phyloP scores from a whole-genome alignment of 1,284 basidiomycete genomes.

The Ganoderma boninense region DNA sequence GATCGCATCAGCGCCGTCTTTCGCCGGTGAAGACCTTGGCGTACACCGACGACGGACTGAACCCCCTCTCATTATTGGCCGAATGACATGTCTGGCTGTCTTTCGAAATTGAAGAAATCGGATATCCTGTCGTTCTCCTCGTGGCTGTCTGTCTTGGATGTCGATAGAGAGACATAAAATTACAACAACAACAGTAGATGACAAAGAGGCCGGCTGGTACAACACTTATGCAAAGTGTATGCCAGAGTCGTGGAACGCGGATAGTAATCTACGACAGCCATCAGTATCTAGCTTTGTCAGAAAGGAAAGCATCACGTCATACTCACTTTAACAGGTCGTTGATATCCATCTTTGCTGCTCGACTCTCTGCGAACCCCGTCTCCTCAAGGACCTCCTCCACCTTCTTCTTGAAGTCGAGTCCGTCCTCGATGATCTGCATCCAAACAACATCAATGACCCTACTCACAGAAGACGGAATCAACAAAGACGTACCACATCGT shows the following conservation, averaged over 20 bases:
- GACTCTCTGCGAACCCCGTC: constrained; percentile 69
- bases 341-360: constrained; percentile 85
- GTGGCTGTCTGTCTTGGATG: no score
- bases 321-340: constrained; percentile 80
- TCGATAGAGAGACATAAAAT: not conserved
- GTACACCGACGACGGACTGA: not conserved
- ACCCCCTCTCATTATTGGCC: no score
- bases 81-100: no score
- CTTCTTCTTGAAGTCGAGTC: constrained; percentile 73
- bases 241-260: constrained; percentile 85
- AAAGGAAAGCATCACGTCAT: not conserved
- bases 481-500: constrained; percentile 65
- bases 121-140: not conserved
- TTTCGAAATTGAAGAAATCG: not conserved
- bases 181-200: constrained; percentile 1
- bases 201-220: not conserved
- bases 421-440: constrained; percentile 75
- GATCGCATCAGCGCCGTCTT: not conserved
- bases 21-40: not conserved
- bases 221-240: constrained; percentile 78
- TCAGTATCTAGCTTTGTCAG: not conserved
- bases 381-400: constrained; percentile 82
- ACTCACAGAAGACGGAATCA: not conserved
- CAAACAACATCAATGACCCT: not conserved
- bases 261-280: constrained; percentile 56